phyloP scores from a whole-genome alignment of 1,139 yeast species.

The Blastobotrys petasosporus region DNA sequence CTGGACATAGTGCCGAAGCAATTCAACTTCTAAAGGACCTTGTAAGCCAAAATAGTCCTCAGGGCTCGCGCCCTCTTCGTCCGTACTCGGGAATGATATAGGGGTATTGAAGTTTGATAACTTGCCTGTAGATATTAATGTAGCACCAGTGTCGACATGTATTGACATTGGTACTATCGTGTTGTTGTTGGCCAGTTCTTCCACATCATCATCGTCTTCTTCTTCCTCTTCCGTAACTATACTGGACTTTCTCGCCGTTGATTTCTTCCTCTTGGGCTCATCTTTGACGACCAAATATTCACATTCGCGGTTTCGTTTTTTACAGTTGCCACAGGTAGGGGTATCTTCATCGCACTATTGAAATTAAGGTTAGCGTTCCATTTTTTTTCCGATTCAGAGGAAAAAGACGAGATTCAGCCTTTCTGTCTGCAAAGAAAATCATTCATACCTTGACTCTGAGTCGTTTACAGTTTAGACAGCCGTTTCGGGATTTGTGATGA shows the following conservation, averaged over 20 bases:
- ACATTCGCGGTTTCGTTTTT: conserved; percentile 22
- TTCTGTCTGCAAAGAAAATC: not conserved
- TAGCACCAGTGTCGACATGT: not conserved
- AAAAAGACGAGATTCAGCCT: not conserved
- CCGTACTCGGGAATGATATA: too few species aligned
- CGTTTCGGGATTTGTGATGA: conserved; percentile 73
- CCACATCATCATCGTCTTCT: not conserved
- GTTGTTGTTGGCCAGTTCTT: not conserved
- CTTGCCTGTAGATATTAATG: conserved; percentile 14
- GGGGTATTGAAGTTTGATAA: conserved; percentile 6
- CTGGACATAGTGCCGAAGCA: conserved; percentile 13
- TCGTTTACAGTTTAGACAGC: conserved; percentile 75
- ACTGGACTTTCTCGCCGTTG: not conserved
- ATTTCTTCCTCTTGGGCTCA: conserved; percentile 3
- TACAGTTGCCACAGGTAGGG: conserved; percentile 65
- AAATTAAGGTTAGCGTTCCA: not conserved
- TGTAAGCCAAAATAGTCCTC: not conserved
- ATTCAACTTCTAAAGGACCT: conserved; percentile 1
- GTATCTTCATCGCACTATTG: conserved; percentile 62
- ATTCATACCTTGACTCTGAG: conserved; percentile 54
- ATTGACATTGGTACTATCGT: not conserved
- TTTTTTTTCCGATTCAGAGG: conserved; percentile 2
- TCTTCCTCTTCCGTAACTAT: too few species aligned
- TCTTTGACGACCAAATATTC: conserved; percentile 12
- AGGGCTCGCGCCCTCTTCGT: too few species aligned